phyloP scores from a whole-genome alignment of 352 stramenopile genomes.

The Lagenidium giganteum region DNA sequence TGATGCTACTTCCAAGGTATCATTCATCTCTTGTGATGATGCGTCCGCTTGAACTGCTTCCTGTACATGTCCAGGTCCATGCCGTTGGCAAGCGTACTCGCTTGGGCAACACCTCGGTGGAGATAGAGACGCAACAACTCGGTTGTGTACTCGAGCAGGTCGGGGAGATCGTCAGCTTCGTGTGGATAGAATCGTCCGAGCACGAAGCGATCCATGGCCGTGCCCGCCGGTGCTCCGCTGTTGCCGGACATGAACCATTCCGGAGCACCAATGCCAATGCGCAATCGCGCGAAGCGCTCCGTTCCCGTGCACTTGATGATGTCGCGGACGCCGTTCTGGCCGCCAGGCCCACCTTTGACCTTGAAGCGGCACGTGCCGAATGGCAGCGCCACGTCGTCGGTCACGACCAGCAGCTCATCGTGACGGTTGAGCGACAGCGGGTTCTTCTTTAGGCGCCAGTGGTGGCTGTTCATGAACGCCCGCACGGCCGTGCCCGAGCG shows the following conservation, averaged over 20 bases:
- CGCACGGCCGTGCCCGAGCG: slow-evolving; percentile 70
- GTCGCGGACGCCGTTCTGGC: slow-evolving; percentile 79
- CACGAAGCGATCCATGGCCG: slow-evolving; percentile 81
- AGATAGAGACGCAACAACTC: slow-evolving; percentile 79
- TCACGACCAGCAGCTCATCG: slow-evolving; percentile 80
- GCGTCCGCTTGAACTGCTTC: slow-evolving; percentile 32
- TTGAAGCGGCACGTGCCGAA: slow-evolving; percentile 84
- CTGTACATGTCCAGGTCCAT: slow-evolving; percentile 60
- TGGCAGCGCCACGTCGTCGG: slow-evolving; percentile 74
- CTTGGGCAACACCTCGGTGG: slow-evolving; percentile 70
- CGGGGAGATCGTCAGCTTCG: slow-evolving; percentile 66
- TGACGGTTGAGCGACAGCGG: slow-evolving; percentile 70
- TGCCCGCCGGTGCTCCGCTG: slow-evolving; percentile 62
- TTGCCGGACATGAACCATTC: slow-evolving; percentile 73
- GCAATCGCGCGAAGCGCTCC: slow-evolving; percentile 79
- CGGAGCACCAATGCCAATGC: slow-evolving; percentile 72
- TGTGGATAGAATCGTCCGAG: slow-evolving; percentile 70
- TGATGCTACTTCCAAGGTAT: neutral
- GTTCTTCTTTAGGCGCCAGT: slow-evolving; percentile 84
- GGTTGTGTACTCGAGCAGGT: slow-evolving; percentile 60
- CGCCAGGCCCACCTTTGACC: slow-evolving; percentile 61
- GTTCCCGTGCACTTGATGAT: slow-evolving; percentile 82
- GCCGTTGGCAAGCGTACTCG: slow-evolving; percentile 70
- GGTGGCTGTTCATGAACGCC: slow-evolving; percentile 75
- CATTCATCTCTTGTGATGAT: slow-evolving; percentile 18